Base-by-base conservation (phyloP, 495 filamentous ascomycete species). In the Daldinia bambusicola region DNA sequence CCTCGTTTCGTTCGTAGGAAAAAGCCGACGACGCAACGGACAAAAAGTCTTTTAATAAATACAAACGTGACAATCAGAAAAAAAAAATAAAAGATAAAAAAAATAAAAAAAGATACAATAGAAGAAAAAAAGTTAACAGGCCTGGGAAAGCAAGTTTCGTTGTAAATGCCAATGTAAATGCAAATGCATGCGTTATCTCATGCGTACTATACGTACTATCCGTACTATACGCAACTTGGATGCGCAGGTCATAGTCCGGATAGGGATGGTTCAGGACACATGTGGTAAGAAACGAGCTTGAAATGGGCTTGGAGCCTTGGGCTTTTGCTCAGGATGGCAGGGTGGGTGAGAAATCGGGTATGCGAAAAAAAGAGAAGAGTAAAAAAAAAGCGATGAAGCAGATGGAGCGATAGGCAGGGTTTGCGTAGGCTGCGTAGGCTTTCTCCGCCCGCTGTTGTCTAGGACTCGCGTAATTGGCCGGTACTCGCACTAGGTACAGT, bases 401-500 rank as follows among this genome's bases (percentile, higher is more conserved):
- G 50, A 53, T 13, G 7, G n/a, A 66, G 51, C 37, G 55, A 51
- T 55, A 55, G 51, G 13, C 51, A 63, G 43, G 69, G 62, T 65
- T 55, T 71, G 69, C 70, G 70, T 69, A 69, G 61, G 70, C 70
- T 73, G 48, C 70, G 64, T 72, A 72, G 64, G 60, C 63, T 64
- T 69, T 73, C 70, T 73, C 70, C 70, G 70, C 70, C 70, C 56
- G 36, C 38, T 53, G 45, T 37, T 37, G 6, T 45, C 38, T 14
- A 20, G 45, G 30, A 9, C 50, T 40, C 58, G 16, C 62, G 53
- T 60, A 16, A 73, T 73, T 73, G 70, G 70, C 22, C 26, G 32
- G 36, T n/a, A 13, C 20, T 26, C 20, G 20, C 55, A 61, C 59
- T 64, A 62, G 48, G 45, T 68, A 65, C 70, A 64, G 70, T 69